phyloP scores from a whole-genome alignment of 139 green algal species.

The Chlorella vulgaris region DNA sequence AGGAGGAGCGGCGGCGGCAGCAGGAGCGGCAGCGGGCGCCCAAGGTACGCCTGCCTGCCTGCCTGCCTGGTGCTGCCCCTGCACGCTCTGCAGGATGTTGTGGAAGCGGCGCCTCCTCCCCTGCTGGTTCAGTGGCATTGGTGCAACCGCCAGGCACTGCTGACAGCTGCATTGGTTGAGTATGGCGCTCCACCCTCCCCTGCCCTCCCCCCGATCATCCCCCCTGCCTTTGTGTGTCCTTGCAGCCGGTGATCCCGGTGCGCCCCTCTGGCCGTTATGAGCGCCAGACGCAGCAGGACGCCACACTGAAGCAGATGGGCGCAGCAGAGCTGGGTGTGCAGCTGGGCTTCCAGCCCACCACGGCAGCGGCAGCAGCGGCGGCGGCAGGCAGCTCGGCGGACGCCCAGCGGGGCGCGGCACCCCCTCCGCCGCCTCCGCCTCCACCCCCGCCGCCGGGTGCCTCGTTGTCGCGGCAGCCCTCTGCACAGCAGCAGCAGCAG shows the following conservation, averaged over 20 bases:
- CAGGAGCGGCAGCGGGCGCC: background rate
- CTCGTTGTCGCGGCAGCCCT: background rate
- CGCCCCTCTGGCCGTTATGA: constrained; percentile 46
- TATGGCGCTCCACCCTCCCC: no score
- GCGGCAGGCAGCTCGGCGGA: constrained; percentile 8
- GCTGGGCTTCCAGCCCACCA: constrained; percentile 33
- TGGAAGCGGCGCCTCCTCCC: no score
- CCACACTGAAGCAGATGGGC: constrained; percentile 43
- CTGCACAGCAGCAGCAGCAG: background rate
- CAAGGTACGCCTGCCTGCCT: background rate
- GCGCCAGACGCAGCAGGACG: constrained; percentile 45
- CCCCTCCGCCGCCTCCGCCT: constrained; percentile 5
- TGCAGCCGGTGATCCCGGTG: constrained; percentile 10
- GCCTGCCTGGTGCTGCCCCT: background rate
- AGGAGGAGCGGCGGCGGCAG: background rate
- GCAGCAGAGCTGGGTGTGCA: constrained; percentile 36
- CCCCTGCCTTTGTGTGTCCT: background rate
- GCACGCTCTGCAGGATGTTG: background rate
- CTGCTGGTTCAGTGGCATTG: no score
- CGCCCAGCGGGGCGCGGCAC: background rate
- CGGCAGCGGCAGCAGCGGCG: background rate
- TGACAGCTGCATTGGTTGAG: no score
- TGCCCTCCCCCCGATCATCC: no score
- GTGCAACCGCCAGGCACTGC: no score
- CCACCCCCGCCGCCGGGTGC: background rate